Conservation (phyloP, 2,329 filamentous ascomycete species). For the Stagonosporopsis chrysanthemi region DNA sequence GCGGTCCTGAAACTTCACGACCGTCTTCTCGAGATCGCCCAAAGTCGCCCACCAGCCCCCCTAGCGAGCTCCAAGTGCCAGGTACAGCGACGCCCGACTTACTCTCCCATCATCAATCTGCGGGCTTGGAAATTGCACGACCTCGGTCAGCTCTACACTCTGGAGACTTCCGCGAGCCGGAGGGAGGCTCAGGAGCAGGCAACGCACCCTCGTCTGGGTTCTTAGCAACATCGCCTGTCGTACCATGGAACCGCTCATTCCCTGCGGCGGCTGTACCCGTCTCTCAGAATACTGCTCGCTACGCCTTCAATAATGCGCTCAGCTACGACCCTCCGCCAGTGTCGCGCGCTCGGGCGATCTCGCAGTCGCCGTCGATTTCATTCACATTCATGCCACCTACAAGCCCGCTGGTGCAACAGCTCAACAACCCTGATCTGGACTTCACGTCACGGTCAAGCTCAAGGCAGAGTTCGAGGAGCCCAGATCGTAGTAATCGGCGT, state of each 20-base stretch:
- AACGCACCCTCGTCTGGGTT: conserved; percentile 23
- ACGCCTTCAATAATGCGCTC: conserved; percentile 26
- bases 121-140: conserved; percentile 71
- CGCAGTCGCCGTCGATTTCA: conserved; percentile 72
- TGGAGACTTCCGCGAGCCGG: conserved; percentile 66
- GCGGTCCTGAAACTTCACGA: conserved; percentile 25
- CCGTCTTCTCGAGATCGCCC: conserved; percentile 39
- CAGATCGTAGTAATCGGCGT: conserved; percentile 64
- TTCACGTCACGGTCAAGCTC: conserved; percentile 58
- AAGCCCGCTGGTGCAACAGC: conserved; percentile 87
- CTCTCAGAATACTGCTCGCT: conserved; percentile 23
- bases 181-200: conserved; percentile 36
- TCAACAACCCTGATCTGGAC: conserved; percentile 81
- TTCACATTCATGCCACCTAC: conserved; percentile 89
- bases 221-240: conserved; percentile 61
- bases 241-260: conserved; percentile 63
- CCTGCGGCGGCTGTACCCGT: conserved; percentile 47
- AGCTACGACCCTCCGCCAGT: conserved; percentile 44
- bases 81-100: conserved; percentile 39
- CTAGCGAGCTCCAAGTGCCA: conserved; percentile 48
- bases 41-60: conserved; percentile 44
- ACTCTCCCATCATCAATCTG: conserved; percentile 37
- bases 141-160: conserved; percentile 77
- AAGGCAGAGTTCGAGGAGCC: conserved; percentile 50
- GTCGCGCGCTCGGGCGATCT: conserved; percentile 51